Percentiles rank a stretch among this genome's conserved stretches.
These are phyloP conservation scores for Lentinula sp. DNA, from an alignment of 768 basidiomycete species.

Conservation along the genomic window DNA sequence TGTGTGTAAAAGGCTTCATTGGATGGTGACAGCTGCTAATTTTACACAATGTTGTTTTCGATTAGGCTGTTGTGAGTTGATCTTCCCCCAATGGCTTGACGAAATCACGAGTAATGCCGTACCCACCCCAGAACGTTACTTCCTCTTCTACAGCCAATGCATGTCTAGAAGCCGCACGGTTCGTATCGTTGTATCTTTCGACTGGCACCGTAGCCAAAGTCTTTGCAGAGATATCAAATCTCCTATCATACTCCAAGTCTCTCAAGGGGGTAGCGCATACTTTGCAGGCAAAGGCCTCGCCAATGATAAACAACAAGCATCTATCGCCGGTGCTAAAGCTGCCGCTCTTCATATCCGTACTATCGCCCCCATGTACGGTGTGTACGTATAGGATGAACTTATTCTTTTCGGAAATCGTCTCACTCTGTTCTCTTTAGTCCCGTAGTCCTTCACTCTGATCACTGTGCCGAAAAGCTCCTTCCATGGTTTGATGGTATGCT, in stretches of 20 bases:
- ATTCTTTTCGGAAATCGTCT: not conserved
- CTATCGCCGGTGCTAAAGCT: conserved; percentile 85
- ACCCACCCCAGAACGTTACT: conserved; percentile 73
- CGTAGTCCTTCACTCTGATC: conserved; percentile 96
- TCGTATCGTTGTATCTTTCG: conserved; percentile 8
- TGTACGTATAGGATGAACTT: conserved; percentile 47
- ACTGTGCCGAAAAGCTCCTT: conserved; percentile 96
- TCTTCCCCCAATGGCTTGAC: not conserved
- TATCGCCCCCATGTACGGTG: conserved; percentile 85
- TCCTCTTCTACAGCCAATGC: conserved; percentile 95
- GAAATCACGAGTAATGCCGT: not conserved
- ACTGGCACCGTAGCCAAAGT: conserved; percentile 10
- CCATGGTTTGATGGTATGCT: conserved; percentile 99
- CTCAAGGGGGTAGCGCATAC: conserved; percentile 94
- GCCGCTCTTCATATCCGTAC: conserved; percentile 89
- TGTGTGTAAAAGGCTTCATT: conserved; percentile 35
- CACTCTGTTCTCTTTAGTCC: conserved; percentile 44
- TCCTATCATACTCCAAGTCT: conserved; percentile 96
- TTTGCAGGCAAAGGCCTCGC: conserved; percentile 94
- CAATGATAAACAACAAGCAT: conserved; percentile 94
- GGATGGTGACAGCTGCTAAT: not conserved
- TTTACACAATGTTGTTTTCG: conserved; percentile 7
- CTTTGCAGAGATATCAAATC: conserved; percentile 80
- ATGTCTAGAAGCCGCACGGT: conserved; percentile 93
- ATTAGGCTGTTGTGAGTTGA: conserved; percentile 70